Percentiles rank a stretch among this genome's conserved stretches.
phyloP scores from a whole-genome alignment of 495 filamentous ascomycete genomes.

The Amniculicola lignicola region DNA sequence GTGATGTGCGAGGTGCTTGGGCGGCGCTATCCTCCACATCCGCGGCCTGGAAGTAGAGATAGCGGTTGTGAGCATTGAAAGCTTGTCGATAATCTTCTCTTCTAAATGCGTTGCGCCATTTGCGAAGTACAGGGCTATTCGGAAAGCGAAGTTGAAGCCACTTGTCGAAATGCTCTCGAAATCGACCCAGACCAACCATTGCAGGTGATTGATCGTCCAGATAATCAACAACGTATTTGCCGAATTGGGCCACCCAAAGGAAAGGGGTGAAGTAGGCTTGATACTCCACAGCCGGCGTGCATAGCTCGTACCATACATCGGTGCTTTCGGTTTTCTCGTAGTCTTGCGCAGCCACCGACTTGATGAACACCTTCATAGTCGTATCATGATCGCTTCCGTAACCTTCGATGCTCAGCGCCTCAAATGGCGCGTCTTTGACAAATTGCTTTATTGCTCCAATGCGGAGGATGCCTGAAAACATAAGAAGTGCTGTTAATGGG shows the following conservation, averaged over 20 bases:
- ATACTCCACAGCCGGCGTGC: neutral
- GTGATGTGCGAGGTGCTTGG: conserved; percentile 13
- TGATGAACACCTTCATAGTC: neutral
- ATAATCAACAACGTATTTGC: neutral
- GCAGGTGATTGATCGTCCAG: conserved; percentile 36
- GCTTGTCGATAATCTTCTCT: conserved; percentile 56
- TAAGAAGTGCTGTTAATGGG: no score
- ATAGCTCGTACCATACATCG: neutral
- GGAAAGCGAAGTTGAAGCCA: conserved; percentile 53
- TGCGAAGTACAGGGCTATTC: conserved; percentile 38
- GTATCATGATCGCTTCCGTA: neutral
- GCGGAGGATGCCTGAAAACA: no score
- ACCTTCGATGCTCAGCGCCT: neutral
- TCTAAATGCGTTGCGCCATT: conserved; percentile 51
- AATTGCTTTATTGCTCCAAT: neutral
- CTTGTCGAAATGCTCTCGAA: conserved; percentile 50
- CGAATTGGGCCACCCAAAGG: neutral
- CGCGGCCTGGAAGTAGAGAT: conserved; percentile 58
- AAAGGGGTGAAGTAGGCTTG: neutral
- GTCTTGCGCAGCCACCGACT: neutral
- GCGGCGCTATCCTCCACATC: conserved; percentile 26
- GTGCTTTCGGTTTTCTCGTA: no score
- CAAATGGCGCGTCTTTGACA: neutral
- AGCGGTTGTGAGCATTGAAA: conserved; percentile 55
- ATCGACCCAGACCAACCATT: conserved; percentile 50